Conservation (phyloP, 176 grass and related monocot species). For the Panicum miliaceum region DNA sequence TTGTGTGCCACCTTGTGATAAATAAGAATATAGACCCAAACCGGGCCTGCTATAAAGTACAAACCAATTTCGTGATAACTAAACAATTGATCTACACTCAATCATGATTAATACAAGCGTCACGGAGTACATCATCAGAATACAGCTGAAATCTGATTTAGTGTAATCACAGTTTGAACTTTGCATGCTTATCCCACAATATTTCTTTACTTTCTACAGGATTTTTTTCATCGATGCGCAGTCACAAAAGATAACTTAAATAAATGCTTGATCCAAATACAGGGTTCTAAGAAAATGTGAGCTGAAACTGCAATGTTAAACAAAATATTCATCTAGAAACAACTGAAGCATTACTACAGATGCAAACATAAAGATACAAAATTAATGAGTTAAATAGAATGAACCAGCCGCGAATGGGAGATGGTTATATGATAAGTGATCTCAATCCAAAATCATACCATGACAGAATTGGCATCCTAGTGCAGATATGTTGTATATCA, state of each 20-base stretch:
- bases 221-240: background rate
- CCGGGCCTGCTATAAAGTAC: background rate
- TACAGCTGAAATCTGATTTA: background rate
- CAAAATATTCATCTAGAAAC: background rate
- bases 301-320: background rate
- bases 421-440: background rate
- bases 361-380: background rate
- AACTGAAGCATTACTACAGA: background rate
- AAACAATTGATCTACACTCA: background rate
- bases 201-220: background rate
- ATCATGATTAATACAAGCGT: background rate
- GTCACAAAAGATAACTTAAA: background rate
- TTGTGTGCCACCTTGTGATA: background rate
- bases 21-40: constrained; percentile 11
- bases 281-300: background rate
- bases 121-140: background rate
- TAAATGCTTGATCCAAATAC: background rate
- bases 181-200: background rate
- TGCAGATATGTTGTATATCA: constrained; percentile 10
- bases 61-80: constrained; percentile 1
- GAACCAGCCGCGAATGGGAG: background rate
- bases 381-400: background rate
- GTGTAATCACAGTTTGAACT: background rate
- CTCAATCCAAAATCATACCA: constrained; percentile 2
- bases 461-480: constrained; percentile 26